Base-by-base conservation (phyloP, 108 stramenopile species). In the Nitzschia sp. region DNA sequence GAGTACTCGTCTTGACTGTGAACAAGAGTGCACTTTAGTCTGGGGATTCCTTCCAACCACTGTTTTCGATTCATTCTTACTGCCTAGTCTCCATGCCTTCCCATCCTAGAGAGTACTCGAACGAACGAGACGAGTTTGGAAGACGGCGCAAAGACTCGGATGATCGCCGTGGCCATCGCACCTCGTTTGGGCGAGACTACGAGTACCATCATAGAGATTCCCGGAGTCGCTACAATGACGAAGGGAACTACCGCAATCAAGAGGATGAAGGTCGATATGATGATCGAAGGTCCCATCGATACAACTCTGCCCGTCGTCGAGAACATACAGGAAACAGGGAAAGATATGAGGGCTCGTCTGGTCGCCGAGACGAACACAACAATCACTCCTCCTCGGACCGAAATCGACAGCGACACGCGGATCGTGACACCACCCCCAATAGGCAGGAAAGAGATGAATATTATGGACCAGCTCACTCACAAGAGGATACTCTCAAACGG, bases 381-480 rank as follows among this genome's bases (percentile, higher is more conserved):
- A 15, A 58, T 22, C 10, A 20, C 22, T 54, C 53, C 1, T 1
- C 17, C 15, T 50, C 48, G 6, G 48, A 50, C 48, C 48, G 48
- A 50, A 6, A 19, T 17, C 48, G 29, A 34, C 48, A 6, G 1
- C 19, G 48, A 19, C 48, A 1, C 48, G 6, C 15, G 1, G 19
- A 50, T 6, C 48, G 19, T 6, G 48, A 19, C 3, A 1, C 17
- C 6, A 50, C 17, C 48, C 15, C 15, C 19, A 50, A 1, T 50
- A 19, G 22, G 8, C 12, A 59, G 6, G 19, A 52, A 19, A 51
- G 2, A 12, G 53, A 59, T 29, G 43, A 56, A 3, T 44, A 75
- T 53, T 75, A 75, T 56, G 73, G 73, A 12, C 73, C 73, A 25
- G 73, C 65, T 42, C 50, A 70, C 26, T 62, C 43, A 7, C 26